Percentiles rank a stretch among this genome's conserved stretches.
These are phyloP conservation scores for Sphaerulina musiva DNA, from an alignment of 2,329 filamentous ascomycete species.

Conservation along the genomic window DNA sequence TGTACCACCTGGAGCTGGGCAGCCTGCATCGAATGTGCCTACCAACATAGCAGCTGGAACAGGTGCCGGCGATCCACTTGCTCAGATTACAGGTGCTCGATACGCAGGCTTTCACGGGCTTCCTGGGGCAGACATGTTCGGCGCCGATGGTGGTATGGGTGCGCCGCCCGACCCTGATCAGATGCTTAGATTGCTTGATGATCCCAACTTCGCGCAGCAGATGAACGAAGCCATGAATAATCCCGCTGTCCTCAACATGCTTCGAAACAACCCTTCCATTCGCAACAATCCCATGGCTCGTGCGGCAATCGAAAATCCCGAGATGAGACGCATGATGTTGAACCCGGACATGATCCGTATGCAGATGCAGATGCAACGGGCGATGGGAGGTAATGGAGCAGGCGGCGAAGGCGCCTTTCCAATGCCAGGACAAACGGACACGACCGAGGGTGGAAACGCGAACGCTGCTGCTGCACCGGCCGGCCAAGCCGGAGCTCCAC, in stretches of 20 bases:
- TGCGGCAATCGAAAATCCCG: constrained; percentile 79
- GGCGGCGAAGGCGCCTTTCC: constrained; percentile 61
- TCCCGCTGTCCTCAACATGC: constrained; percentile 87
- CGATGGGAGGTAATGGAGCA: constrained; percentile 49
- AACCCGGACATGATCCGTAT: constrained; percentile 78
- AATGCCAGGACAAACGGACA: constrained; percentile 86
- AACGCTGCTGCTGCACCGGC: constrained; percentile 22
- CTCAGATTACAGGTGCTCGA: constrained; percentile 82
- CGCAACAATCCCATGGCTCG: constrained; percentile 82
- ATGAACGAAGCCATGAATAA: constrained; percentile 96
- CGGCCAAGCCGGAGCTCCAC: constrained; percentile 21
- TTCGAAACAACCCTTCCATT: constrained; percentile 59
- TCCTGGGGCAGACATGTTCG: constrained; percentile 81
- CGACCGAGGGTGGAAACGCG: constrained; percentile 50
- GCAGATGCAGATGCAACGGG: constrained; percentile 73
- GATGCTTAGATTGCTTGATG: constrained; percentile 76
- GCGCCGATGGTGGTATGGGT: constrained; percentile 92
- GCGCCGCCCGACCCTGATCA: constrained; percentile 75
- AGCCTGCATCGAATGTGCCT: constrained; percentile 57
- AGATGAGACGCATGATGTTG: constrained; percentile 87
- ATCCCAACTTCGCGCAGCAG: constrained; percentile 76
- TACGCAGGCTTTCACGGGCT: constrained; percentile 89
- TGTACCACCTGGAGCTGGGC: constrained; percentile 37
- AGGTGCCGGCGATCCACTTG: constrained; percentile 79
- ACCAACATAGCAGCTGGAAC: constrained; percentile 71